These are phyloP conservation scores for Candida tunisiensis DNA, from an alignment of 1,139 yeast genomes.

Conservation along the genomic window DNA sequence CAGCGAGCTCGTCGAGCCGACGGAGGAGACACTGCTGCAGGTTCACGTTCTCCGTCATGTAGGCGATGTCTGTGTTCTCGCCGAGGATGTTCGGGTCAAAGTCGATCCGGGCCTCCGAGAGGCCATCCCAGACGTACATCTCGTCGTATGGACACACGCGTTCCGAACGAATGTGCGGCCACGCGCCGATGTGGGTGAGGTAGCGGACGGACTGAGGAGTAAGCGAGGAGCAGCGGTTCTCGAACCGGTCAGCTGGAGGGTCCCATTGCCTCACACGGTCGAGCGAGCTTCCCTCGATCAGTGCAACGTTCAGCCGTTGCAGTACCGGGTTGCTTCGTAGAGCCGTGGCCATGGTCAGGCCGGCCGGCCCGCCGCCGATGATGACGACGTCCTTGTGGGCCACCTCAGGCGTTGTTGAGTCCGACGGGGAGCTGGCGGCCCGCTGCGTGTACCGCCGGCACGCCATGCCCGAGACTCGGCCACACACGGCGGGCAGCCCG, in stretches of 20 bases:
- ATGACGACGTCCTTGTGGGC: conserved; percentile 47
- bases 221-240: conserved; percentile 72
- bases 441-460: too few relatives aligned
- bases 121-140: conserved; percentile 77
- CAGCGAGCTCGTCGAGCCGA: conserved; percentile 34
- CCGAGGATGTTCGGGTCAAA: conserved; percentile 37
- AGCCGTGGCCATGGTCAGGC: conserved; percentile 72
- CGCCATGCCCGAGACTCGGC: too few relatives aligned
- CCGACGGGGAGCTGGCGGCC: too few relatives aligned
- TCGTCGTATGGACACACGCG: conserved; percentile 69
- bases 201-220: conserved; percentile 68
- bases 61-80: conserved; percentile 32
- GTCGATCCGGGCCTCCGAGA: conserved; percentile 48
- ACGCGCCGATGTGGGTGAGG: conserved; percentile 54
- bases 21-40: conserved; percentile 55
- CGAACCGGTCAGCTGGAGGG: conserved; percentile 40
- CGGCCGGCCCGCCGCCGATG: conserved; percentile 98
- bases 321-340: conserved; percentile 49
- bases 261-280: conserved; percentile 32
- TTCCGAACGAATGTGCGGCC: conserved; percentile 51
- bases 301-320: conserved; percentile 38
- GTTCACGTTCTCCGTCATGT: conserved; percentile 80
- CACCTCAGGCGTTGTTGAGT: neutral
- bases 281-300: conserved; percentile 59
- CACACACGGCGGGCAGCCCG: too few relatives aligned